Base-by-base conservation (phyloP, 257 asterid genomes). In the Solanum dulcamara region DNA sequence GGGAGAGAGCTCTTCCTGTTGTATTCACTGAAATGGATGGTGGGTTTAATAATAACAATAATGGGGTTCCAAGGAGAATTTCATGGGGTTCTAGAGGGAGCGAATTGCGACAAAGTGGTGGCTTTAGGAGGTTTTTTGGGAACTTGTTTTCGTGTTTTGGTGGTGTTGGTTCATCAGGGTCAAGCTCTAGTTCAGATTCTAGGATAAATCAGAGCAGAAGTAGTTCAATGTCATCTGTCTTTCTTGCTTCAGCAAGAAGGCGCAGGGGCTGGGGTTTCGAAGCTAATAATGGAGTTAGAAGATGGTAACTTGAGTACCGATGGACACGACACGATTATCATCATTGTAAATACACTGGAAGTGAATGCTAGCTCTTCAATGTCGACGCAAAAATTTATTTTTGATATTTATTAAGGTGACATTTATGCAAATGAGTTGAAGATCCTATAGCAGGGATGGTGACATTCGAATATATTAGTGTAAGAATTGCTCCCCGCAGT, bases 11-110 rank as follows among this genome's bases (percentile, higher is more conserved):
- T 90, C 85, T 93, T 12, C 98, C 98, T 1, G 96, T 95, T n/a
- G 98, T 95, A 72, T 95, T 90, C 87, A 95, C 98, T 7, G 98
- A 95, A 88, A 91, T 95, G 97, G 98, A 95, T 84, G 98, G 98
- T 20, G 97, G 95, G 2, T 94, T 94, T 83, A 92, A 86, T 71
- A 93, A 88, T 66, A 92, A 87, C 80, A 94, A 86, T 66, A 93
- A 89, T 81, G 97, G 98, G 40, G 89, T 87, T 20, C 93, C 97
- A 4, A 91, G 98, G 89, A 90, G 98, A 90, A 89, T 93, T 59
- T 88, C 95, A 0, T 94, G 96, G 98, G 95, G 94, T 28, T 86
- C 98, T 9, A 91, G 97, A 83, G 94, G 93, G 5, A 90, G 89
- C 10, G 92, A 87, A 20, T 86, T 96, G 1, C 89, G 91, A 86